Base-by-base conservation (phyloP, 1,139 yeast genomes). In the Candida gigantensis region DNA sequence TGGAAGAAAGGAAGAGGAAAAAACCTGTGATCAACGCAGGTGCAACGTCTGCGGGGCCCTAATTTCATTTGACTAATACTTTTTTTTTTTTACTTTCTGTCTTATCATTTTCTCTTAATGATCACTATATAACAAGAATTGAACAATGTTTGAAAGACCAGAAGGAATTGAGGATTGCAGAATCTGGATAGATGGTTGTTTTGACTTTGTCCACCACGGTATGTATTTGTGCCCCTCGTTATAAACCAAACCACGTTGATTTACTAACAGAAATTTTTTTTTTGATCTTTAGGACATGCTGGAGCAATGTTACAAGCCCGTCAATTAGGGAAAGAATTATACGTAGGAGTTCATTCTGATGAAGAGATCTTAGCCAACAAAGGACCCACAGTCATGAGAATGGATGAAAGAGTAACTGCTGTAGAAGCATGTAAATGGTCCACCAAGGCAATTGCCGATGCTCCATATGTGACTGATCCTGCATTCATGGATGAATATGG, bases 151-250 rank as follows among this genome's bases (percentile, higher is more conserved):
- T 49, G 69, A 57, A 43, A 53, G 68, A 49, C 76, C 76, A n/a
- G 64, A 58, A 36, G 77, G 73, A 14, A 70, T 71, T 31, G 74
- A 68, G 40, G 49, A 64, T 35, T 53, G 65, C 41, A 58, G 64
- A 41, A 81, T 89, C 44, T 92, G 97, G 98, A 80, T 92, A 28
- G 98, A 92, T 57, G 98, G 98, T 0, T 92, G 98, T 55, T 92
- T 92, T 63, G 98, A 92, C 58, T 92, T 92, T 65, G 88, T 95
- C 26, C 98, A 92, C 57, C 97, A 92, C 53, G 98, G 92, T 74
- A 67, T 37, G 81, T 66, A 5, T 21, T 25, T 21, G 10, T 12
- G 10, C 4, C 4, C 5, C 6, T 24, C 9, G 14, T 11, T 15
- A 10, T 16, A 9, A 26, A 9, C 9, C 24, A 6, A 7, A 9